Conservation (phyloP, 352 stramenopile genomes). For the Globisporangium spiculum region DNA sequence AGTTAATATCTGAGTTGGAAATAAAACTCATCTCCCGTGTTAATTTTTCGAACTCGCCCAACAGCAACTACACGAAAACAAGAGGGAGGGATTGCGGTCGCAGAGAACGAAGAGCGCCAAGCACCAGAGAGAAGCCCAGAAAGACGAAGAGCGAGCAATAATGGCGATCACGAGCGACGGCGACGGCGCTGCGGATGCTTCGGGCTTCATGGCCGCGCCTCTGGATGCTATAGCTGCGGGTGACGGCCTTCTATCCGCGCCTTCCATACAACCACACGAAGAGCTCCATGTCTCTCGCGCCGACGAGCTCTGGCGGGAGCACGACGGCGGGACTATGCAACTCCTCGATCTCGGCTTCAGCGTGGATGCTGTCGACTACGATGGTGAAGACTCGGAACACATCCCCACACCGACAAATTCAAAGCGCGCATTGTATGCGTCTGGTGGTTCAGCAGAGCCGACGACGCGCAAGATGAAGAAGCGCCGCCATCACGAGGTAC, state of each 20-base stretch:
- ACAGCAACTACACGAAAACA: neutral
- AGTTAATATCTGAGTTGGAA: neutral
- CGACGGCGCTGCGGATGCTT: neutral
- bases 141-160: neutral
- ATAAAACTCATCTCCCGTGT: neutral
- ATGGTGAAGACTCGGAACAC: neutral
- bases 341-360: neutral
- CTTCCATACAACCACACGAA: neutral
- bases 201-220: neutral
- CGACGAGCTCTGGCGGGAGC: neutral
- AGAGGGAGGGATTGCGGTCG: too few species aligned
- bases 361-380: neutral
- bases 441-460: neutral
- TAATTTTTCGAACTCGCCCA: neutral
- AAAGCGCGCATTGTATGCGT: neutral
- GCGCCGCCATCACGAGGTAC: neutral
- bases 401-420: too few species aligned
- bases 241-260: neutral
- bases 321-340: neutral
- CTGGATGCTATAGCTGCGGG: neutral
- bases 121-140: neutral
- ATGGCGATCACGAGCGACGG: neutral
- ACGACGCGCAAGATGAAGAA: neutral
- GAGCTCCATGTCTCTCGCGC: neutral
- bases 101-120: neutral